phyloP scores from a whole-genome alignment of 306 rosid species.

The Hippophae gyantsensis region DNA sequence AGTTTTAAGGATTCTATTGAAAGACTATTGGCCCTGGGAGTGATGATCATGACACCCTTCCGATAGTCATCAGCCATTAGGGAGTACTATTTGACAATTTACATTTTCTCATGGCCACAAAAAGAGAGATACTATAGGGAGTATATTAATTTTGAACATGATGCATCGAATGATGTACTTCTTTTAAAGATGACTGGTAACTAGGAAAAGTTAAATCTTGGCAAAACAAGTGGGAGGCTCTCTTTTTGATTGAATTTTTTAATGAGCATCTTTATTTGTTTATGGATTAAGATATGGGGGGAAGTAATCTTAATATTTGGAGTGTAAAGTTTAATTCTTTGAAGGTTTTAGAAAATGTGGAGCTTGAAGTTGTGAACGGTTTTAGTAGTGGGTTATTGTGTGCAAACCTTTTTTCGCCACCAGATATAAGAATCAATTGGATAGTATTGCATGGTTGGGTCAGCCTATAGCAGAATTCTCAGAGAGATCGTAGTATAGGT shows the following conservation, averaged over 20 bases:
- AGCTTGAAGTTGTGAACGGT: constrained; percentile 13
- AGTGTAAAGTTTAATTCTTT: not conserved
- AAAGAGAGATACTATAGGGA: not conserved
- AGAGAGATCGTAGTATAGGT: constrained; percentile 15
- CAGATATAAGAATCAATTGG: constrained; percentile 1
- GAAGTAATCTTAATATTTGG: not conserved
- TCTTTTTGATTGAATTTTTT: constrained; percentile 14
- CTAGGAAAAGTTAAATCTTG: constrained; percentile 22
- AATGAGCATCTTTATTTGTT: not conserved
- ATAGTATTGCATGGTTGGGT: not conserved
- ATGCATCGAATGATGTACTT: not conserved
- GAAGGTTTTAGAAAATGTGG: constrained; percentile 2
- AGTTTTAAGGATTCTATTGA: constrained; percentile 10
- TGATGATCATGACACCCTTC: constrained; percentile 9
- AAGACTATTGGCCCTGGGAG: constrained; percentile 1
- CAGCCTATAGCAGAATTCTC: constrained; percentile 3
- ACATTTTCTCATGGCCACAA: constrained; percentile 14
- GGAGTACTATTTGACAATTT: constrained; percentile 1
- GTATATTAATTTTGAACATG: constrained; percentile 5
- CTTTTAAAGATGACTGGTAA: not conserved
- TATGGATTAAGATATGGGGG: not conserved
- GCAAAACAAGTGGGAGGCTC: constrained; percentile 21
- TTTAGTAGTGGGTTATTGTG: constrained; percentile 6
- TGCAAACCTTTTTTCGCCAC: constrained; percentile 5
- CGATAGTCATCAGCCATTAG: constrained; percentile 13